A percentile compares a stretch with the other conserved stretches of the same genome.
phyloP scores from a whole-genome alignment of 352 stramenopile genomes.

The Lagenidium giganteum region DNA sequence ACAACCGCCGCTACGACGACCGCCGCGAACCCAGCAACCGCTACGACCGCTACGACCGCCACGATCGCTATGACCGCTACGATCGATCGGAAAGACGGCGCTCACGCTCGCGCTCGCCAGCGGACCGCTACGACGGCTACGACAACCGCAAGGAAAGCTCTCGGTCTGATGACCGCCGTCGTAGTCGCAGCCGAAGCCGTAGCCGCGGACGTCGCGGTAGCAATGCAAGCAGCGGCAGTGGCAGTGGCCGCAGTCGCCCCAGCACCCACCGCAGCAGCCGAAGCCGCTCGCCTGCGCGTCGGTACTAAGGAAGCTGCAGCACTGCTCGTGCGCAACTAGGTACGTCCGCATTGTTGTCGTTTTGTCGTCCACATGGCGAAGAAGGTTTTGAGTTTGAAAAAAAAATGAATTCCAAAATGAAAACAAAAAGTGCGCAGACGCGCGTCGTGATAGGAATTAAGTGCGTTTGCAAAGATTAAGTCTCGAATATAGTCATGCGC shows the following conservation, averaged over 20 bases:
- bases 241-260: no score
- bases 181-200: conserved; percentile 34
- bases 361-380: no score
- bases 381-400: not conserved
- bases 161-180: conserved; percentile 17
- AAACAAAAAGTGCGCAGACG: not conserved
- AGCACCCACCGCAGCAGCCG: no score
- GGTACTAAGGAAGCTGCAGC: no score
- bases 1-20: conserved; percentile 7
- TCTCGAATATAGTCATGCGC: conserved; percentile 17
- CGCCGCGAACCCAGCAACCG: conserved; percentile 17
- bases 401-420: not conserved
- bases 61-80: conserved; percentile 24
- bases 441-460: no score
- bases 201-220: conserved; percentile 37
- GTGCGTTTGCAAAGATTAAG: no score
- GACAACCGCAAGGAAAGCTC: conserved; percentile 20
- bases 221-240: no score
- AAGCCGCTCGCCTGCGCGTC: no score
- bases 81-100: no score
- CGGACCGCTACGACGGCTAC: conserved; percentile 22
- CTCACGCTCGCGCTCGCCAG: no score
- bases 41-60: conserved; percentile 9
- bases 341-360: no score
- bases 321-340: no score